Evolutionary conservation across 139 green algal genomes (phyloP).

Genomic region (Auxenochlorella pyrenoidosa): DNA sequence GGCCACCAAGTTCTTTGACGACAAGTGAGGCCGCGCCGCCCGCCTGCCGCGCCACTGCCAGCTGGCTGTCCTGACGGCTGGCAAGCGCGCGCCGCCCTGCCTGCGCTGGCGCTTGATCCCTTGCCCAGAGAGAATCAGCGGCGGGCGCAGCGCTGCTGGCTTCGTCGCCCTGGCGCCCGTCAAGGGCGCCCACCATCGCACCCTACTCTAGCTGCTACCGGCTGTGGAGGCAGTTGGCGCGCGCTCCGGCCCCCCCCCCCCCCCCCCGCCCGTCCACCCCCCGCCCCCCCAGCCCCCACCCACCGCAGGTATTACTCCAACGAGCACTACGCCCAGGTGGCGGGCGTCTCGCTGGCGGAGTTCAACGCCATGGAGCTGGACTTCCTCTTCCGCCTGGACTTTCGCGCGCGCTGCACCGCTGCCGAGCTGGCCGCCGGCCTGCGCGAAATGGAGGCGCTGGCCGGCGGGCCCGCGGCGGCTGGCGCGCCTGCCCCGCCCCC

Average conservation of each 20-base stretch:
- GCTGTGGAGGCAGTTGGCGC: too few relatives aligned
- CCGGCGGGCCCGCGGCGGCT: neutral
- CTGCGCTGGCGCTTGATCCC: too few relatives aligned
- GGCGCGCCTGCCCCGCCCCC: neutral
- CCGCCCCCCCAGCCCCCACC: neutral
- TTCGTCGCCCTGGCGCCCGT: too few relatives aligned
- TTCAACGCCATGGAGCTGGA: conserved; percentile 84
- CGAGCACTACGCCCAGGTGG: conserved; percentile 76
- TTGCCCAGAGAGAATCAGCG: too few relatives aligned
- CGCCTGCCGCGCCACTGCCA: neutral
- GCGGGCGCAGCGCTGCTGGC: too few relatives aligned
- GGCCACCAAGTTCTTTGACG: conserved; percentile 84
- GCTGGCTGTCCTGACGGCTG: too few relatives aligned
- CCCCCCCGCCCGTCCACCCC: neutral
- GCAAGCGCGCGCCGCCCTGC: too few relatives aligned
- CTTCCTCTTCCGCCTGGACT: conserved; percentile 57
- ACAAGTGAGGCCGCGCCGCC: conserved; percentile 42
- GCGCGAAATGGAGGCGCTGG: neutral
- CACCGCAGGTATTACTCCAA: conserved; percentile 75
- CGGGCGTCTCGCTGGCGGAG: conserved; percentile 75
- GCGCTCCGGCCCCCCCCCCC: too few relatives aligned
- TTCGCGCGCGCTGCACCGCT: neutral
- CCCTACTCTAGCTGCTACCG: too few relatives aligned
- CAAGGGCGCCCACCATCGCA: too few relatives aligned
- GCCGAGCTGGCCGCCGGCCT: neutral